Evolutionary conservation across 2,329 filamentous ascomycete species (phyloP).

Genomic region (Sordariomycetes sp.): DNA sequence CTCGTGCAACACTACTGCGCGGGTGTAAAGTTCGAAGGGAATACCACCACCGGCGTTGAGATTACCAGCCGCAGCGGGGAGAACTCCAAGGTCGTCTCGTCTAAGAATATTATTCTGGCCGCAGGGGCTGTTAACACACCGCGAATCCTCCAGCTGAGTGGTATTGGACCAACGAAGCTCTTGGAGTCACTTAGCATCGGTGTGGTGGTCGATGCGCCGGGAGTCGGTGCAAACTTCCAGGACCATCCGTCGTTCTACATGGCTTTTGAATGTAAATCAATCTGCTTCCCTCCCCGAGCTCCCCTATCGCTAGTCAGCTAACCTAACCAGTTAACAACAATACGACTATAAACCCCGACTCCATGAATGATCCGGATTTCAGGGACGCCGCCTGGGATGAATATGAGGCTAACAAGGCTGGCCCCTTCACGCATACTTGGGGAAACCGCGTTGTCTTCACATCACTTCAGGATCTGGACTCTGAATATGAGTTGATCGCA

Average conservation of each 20-base stretch:
- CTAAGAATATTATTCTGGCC: constrained; percentile 19
- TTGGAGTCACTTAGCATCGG: constrained; percentile 34
- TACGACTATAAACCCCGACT: constrained; percentile 13
- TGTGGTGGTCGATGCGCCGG: constrained; percentile 40
- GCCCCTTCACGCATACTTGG: constrained; percentile 18
- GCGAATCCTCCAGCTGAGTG: constrained; percentile 44
- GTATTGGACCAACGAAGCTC: constrained; percentile 38
- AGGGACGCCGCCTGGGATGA: constrained; percentile 17
- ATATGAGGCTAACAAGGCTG: constrained; percentile 17
- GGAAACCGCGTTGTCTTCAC: constrained; percentile 19
- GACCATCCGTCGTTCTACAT: constrained; percentile 21
- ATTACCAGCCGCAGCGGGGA: constrained; percentile 12
- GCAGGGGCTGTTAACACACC: constrained; percentile 43
- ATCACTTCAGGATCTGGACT: constrained; percentile 20
- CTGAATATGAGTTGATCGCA: constrained; percentile 9
- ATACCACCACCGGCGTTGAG: constrained; percentile 23
- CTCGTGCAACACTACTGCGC: constrained; percentile 45
- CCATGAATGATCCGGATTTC: constrained; percentile 17
- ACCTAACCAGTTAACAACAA: constrained; percentile 11
- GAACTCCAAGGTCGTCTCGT: constrained; percentile 5
- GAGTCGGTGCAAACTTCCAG: constrained; percentile 34
- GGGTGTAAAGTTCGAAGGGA: constrained; percentile 37
- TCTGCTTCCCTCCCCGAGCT: too few species aligned
- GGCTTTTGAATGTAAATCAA: constrained; percentile 16
- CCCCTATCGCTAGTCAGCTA: neutral